Evolutionary conservation across 2,329 filamentous ascomycete genomes (phyloP), one percentile per base, ranked within the genome.

Genomic region (Tricladium varicosporioides): DNA sequence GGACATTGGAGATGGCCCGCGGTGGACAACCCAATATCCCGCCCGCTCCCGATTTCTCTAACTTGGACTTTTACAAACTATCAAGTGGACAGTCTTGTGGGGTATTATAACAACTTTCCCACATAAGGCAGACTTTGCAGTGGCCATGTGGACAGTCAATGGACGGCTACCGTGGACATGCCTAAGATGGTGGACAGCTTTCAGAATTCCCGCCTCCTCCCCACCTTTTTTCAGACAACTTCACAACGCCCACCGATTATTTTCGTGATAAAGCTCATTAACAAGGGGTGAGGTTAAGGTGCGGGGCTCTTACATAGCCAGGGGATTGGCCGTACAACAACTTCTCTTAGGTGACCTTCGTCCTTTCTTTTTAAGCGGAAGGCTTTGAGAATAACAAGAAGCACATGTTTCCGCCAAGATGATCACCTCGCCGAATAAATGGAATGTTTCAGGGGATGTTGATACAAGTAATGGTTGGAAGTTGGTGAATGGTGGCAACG

Each of bases 401-500:
- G 22, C 22, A 27, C 22, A 27, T 27, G 22, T 27, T 27, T 4
- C 22, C 7, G 22, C 22, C 22, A 27, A 27, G 22, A 27, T 27
- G 22, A 27, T 27, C 22, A 27, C 22, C 36, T n/a, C 11, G 5
- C 51, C 44, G 15, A 18, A 33, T 10, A 60, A 55, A 53, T 60
- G 51, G 54, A 50, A 50, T 19, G 27, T 33, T 1, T 45, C 45
- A n/a, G 53, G 55, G 2, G 19, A 40, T 52, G 50, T 57, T 27
- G 45, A 52, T 13, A 42, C 18, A 4, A 15, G 7, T 32, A 36
- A 40, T 14, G 43, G 19, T 1, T 55, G 55, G 18, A 55, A 19
- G 11, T 51, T 57, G 5, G 56, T 58, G 1, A 62, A 57, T 43
- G 16, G 18, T 32, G 49, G 13, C 8, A 50, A 48, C 5, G 56